A percentile compares a stretch with the other conserved stretches of the same genome.
These are phyloP conservation scores for Wickerhamiella spandovensis DNA, from an alignment of 805 yeast genomes.

Conservation along the genomic window DNA sequence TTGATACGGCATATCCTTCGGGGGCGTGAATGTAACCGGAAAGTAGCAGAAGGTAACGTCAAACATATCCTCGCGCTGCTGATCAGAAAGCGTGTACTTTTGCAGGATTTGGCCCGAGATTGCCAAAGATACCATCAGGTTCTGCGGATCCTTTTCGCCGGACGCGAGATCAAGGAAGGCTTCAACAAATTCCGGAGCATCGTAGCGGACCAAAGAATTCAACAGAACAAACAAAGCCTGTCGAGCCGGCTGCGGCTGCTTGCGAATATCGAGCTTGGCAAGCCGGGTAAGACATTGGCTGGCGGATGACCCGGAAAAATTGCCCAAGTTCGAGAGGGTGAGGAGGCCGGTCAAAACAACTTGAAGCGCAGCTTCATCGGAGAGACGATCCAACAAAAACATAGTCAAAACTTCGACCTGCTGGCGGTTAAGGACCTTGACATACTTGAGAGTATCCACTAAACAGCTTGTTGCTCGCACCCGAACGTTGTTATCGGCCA, in stretches of 20 bases:
- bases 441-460: constrained; percentile 25
- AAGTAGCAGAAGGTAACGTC: constrained; percentile 89
- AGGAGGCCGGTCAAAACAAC: constrained; percentile 43
- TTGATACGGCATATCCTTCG: constrained; percentile 73
- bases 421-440: constrained; percentile 26
- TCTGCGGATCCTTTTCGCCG: constrained; percentile 92
- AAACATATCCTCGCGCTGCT: constrained; percentile 52
- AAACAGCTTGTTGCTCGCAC: constrained; percentile 33
- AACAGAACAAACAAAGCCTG: constrained; percentile 43
- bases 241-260: constrained; percentile 29
- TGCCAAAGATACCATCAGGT: constrained; percentile 56
- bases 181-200: constrained; percentile 29
- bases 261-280: constrained; percentile 20
- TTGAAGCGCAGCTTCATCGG: constrained; percentile 43
- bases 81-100: constrained; percentile 29
- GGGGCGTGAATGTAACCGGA: constrained; percentile 91
- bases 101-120: constrained; percentile 37
- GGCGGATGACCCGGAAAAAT: constrained; percentile 27
- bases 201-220: constrained; percentile 3
- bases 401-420: constrained; percentile 25
- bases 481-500: constrained; percentile 42
- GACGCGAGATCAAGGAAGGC: constrained; percentile 55
- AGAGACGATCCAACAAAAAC: constrained; percentile 54
- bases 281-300: constrained; percentile 22
- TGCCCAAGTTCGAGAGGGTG: constrained; percentile 39